Conservation (phyloP, 1,284 basidiomycete species). For the Melampsora larici-populina region DNA sequence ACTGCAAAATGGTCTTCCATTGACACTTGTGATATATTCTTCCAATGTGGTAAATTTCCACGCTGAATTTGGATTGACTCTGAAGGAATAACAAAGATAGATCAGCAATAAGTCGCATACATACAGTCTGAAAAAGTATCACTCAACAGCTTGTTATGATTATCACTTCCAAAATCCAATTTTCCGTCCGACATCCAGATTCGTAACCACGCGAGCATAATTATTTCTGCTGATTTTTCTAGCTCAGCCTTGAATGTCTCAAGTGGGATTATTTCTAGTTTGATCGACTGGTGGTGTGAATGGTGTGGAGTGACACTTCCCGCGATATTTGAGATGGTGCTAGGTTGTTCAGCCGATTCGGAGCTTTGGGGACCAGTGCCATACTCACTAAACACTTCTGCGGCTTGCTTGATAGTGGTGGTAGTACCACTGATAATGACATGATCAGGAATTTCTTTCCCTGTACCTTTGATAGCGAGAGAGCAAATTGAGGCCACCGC, state of each 20-base stretch:
- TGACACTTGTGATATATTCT: neutral
- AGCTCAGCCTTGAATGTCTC: neutral
- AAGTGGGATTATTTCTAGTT: neutral
- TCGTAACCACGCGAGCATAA: neutral
- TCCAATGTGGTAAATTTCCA: neutral
- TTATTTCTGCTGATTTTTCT: neutral
- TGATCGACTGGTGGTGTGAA: neutral
- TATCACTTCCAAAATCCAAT: neutral
- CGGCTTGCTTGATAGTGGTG: neutral
- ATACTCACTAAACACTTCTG: neutral
- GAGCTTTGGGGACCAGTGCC: too few species aligned
- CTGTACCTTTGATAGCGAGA: neutral
- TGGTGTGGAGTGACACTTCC: neutral
- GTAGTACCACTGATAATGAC: neutral
- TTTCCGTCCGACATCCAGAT: neutral
- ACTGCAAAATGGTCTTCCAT: neutral
- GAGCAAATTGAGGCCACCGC: neutral
- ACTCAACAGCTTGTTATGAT: slow-evolving; percentile 8
- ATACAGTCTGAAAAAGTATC: neutral
- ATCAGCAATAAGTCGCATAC: neutral
- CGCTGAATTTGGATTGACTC: neutral
- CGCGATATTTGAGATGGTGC: too few species aligned
- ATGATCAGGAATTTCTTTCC: neutral
- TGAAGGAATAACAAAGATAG: neutral
- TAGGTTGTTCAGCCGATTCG: too few species aligned